Conservation (phyloP, 495 filamentous ascomycete species). For the Annulohypoxylon maeteangense region DNA sequence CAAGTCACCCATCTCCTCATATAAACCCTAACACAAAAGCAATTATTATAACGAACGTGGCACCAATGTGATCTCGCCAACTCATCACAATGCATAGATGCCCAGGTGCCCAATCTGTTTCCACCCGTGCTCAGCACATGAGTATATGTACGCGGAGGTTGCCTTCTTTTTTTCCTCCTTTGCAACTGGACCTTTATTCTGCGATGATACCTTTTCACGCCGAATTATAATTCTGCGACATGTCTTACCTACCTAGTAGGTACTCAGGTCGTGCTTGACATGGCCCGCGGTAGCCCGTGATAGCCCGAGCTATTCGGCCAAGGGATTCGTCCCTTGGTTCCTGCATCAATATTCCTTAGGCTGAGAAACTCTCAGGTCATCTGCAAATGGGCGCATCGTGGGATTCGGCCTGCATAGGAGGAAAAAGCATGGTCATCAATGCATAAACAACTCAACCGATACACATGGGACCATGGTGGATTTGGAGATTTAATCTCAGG, state of each 20-base stretch:
- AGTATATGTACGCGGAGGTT: constrained; percentile 43
- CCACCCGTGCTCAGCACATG: constrained; percentile 27
- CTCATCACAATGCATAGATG: constrained; percentile 40
- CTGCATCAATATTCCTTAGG: constrained; percentile 17
- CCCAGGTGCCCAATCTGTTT: constrained; percentile 33
- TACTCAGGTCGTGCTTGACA: neutral
- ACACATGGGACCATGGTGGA: neutral
- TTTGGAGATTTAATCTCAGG: neutral
- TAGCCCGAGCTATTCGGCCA: neutral
- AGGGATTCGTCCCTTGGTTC: constrained; percentile 25
- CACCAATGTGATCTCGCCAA: constrained; percentile 36
- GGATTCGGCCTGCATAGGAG: constrained; percentile 28
- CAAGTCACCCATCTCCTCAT: constrained; percentile 5
- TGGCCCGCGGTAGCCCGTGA: no score
- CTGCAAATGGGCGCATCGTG: constrained; percentile 18
- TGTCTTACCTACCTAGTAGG: constrained; percentile 6
- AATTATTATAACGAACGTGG: constrained; percentile 29
- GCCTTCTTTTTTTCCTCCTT: constrained; percentile 37
- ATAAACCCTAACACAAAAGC: constrained; percentile 24
- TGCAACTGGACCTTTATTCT: constrained; percentile 17
- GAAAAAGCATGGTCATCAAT: neutral
- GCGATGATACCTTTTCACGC: constrained; percentile 31
- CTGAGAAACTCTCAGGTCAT: constrained; percentile 25
- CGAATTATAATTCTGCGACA: constrained; percentile 22
- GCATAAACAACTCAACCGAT: constrained; percentile 20